Conservation (phyloP, 2,329 filamentous ascomycete genomes). For the Neofusicoccum kwambonambiense region DNA sequence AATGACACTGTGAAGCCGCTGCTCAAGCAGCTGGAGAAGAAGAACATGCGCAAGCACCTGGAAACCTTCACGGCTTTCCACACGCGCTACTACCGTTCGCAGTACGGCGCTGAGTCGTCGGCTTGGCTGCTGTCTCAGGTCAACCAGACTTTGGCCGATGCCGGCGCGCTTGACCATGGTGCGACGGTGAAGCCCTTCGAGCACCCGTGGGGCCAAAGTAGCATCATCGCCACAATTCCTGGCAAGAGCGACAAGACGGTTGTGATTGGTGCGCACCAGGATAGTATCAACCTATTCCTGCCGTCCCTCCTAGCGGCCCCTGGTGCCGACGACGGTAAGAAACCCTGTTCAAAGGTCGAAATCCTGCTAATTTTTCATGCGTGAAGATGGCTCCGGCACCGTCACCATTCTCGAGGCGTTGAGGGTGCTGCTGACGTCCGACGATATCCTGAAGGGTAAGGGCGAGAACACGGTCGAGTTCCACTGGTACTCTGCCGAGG, state of each 20-base stretch:
- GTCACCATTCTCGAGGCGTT: constrained; percentile 94
- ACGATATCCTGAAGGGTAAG: constrained; percentile 67
- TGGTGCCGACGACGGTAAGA: constrained; percentile 73
- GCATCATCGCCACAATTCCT: constrained; percentile 87
- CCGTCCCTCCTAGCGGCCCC: constrained; percentile 81
- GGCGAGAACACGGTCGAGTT: constrained; percentile 89
- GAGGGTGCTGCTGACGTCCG: constrained; percentile 72
- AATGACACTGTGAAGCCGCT: constrained; percentile 67
- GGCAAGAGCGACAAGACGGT: constrained; percentile 81
- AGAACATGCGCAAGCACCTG: constrained; percentile 74
- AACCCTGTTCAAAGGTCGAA: background rate
- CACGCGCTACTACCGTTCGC: constrained; percentile 78
- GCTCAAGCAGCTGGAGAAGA: constrained; percentile 67
- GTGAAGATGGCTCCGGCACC: constrained; percentile 75
- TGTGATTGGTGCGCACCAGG: constrained; percentile 88
- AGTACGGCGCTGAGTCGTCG: constrained; percentile 78
- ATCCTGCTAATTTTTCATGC: background rate
- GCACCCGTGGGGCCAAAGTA: constrained; percentile 86
- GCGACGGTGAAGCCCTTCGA: constrained; percentile 72
- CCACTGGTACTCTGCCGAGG: constrained; percentile 93
- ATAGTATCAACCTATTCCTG: constrained; percentile 90
- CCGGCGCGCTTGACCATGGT: constrained; percentile 65
- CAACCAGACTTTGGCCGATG: constrained; percentile 65
- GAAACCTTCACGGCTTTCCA: constrained; percentile 77
- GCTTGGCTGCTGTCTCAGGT: constrained; percentile 82